These are phyloP conservation scores for Chlorella sp. DNA, from an alignment of 139 green algal species.

Conservation along the genomic window DNA sequence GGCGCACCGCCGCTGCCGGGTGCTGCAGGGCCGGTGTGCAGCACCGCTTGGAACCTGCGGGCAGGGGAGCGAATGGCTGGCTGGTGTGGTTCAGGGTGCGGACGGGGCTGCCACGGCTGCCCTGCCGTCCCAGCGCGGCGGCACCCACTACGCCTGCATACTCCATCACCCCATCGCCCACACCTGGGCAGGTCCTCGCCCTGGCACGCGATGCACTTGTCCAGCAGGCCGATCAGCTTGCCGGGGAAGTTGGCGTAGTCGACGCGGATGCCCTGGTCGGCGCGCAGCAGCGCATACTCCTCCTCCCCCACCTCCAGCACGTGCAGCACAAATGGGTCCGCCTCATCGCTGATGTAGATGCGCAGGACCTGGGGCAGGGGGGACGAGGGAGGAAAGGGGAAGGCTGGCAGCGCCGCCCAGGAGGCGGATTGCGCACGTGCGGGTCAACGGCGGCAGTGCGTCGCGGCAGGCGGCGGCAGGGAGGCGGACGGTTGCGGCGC, in stretches of 20 bases:
- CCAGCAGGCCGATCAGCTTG: constrained; percentile 90
- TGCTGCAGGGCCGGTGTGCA: background rate
- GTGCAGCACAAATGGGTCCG: constrained; percentile 82
- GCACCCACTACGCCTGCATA: no score
- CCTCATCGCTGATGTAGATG: constrained; percentile 82
- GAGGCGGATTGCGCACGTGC: background rate
- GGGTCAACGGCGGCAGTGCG: background rate
- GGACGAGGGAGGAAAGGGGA: background rate
- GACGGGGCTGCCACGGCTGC: no score
- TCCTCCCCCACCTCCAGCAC: constrained; percentile 92
- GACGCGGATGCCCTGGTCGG: constrained; percentile 93
- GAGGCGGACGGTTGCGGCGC: no score
- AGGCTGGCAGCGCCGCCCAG: background rate
- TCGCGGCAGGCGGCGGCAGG: background rate
- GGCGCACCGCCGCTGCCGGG: background rate
- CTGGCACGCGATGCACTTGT: constrained; percentile 73
- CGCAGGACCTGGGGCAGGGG: constrained; percentile 66
- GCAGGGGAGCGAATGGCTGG: background rate
- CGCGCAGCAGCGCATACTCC: constrained; percentile 87
- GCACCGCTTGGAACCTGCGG: constrained; percentile 33
- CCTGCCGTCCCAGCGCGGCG: no score
- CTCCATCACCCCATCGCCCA: no score
- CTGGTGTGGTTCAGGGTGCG: no score
- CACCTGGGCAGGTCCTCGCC: constrained; percentile 69
- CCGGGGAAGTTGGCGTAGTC: constrained; percentile 90